Percentiles rank a stretch among this genome's conserved stretches.
Evolutionary conservation across 129 eudicot genomes (phyloP).

Genomic region (Gnaphalium uliginosum): DNA sequence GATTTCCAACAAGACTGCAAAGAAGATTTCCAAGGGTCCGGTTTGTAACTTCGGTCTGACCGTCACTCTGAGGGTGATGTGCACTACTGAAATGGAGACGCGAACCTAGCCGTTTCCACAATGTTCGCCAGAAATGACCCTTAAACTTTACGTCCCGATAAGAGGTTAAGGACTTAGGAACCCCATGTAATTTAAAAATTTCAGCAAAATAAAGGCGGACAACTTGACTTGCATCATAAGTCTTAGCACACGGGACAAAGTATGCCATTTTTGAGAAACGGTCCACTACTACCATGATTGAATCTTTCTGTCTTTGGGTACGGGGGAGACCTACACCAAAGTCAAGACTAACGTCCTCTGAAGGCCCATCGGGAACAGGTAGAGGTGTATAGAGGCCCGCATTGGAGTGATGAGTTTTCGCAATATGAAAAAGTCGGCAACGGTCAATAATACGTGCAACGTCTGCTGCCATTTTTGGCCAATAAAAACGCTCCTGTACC

Average conservation of each 20-base stretch:
- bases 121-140: too few species aligned
- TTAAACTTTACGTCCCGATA: too few species aligned
- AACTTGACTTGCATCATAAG: too few species aligned
- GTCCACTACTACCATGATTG: background rate
- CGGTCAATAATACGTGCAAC: background rate
- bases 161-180: too few species aligned
- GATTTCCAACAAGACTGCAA: background rate
- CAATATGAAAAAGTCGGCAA: background rate
- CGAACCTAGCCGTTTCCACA: background rate
- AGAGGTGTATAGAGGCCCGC: background rate
- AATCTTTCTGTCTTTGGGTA: background rate
- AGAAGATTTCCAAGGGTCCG: background rate
- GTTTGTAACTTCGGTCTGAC: background rate
- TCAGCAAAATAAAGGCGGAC: too few species aligned
- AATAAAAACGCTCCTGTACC: too few species aligned
- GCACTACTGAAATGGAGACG: slow-evolving; percentile 1
- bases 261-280: background rate
- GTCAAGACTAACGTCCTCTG: background rate
- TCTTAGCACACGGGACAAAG: too few species aligned
- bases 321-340: background rate
- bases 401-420: background rate
- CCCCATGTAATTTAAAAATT: too few species aligned
- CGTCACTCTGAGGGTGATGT: background rate
- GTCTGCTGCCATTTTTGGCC: background rate
- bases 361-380: background rate